Percentiles rank a stretch among this genome's conserved stretches.
These are phyloP conservation scores for Neofusicoccum kwambonambiense DNA, from an alignment of 2,329 filamentous ascomycete genomes.

Conservation along the genomic window DNA sequence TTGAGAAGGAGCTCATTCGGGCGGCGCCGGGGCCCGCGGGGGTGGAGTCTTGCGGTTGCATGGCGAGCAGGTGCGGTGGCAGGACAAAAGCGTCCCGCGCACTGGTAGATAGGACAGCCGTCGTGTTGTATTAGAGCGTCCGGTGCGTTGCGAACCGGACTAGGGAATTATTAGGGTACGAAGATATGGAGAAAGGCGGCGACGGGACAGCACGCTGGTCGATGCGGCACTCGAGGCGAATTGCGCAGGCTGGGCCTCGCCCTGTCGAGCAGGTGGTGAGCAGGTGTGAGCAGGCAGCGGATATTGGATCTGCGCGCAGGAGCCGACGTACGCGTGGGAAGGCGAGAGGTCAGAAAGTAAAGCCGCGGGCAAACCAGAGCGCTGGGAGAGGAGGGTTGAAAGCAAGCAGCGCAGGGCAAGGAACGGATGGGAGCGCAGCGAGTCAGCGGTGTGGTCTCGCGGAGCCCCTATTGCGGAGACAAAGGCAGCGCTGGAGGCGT, in stretches of 20 bases:
- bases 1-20: conserved; percentile 65
- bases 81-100: conserved; percentile 82
- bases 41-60: conserved; percentile 80
- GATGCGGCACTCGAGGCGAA: conserved; percentile 20
- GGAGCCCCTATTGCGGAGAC: conserved; percentile 16
- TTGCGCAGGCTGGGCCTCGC: conserved; percentile 10
- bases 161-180: conserved; percentile 26
- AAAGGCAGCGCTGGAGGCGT: conserved; percentile 12
- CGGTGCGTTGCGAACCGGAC: conserved; percentile 46
- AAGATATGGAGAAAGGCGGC: conserved; percentile 25
- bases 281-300: conserved; percentile 17
- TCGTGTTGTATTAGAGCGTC: conserved; percentile 67
- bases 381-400: conserved; percentile 18
- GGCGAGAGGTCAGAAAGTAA: not conserved
- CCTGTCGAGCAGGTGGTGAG: conserved; percentile 19
- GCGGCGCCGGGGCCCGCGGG: conserved; percentile 59
- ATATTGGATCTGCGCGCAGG: conserved; percentile 19
- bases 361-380: conserved; percentile 17
- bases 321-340: conserved; percentile 16
- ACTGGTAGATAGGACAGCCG: conserved; percentile 75
- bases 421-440: conserved; percentile 4
- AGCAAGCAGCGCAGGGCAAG: not conserved
- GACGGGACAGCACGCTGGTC: conserved; percentile 27
- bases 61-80: conserved; percentile 79
- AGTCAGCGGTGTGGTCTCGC: conserved; percentile 18